Base-by-base conservation (phyloP, 176 grass and related monocot species). In the Pontederia paniculata region DNA sequence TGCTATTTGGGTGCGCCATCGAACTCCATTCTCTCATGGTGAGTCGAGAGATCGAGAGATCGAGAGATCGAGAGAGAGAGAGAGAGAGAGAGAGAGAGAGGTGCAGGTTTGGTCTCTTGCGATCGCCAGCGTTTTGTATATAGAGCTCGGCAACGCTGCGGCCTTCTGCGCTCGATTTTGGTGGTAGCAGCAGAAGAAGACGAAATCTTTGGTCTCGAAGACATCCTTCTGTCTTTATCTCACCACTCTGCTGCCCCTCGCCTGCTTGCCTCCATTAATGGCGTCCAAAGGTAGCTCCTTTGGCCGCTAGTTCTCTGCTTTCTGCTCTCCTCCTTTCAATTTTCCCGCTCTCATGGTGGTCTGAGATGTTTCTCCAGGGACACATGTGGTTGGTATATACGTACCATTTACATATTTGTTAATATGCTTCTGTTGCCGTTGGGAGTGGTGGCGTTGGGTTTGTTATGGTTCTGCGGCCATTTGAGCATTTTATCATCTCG, bases 401-500 rank as follows among this genome's bases (percentile, higher is more conserved):
- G 10, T 31, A 42, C 13, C 23, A 2, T 15, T 42, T 43, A 17
- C 8, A 37, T 42, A n/a, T 25, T 9, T 9, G 3, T 15, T 59
- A 13, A 23, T 43, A 13, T 10, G n/a, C 50, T 18, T 53, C 50
- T 53, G 17, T 53, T 9, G 17, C 17, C 9, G 9, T 12, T 7
- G n/a, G 5, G 50, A 16, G 16, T 19, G 17, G 50, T 16, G 17
- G 16, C 28, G 28, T 55, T 12, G 4, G 5, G n/a, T 25, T 51
- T 50, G 14, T 48, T 63, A 20, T 67, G 9, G 13, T 4, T 48
- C 6, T 4, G 9, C 56, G 14, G 43, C 23, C 66, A 21, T 19
- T 47, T 66, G 43, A n/a, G 19, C 45, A 8, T 63, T 73, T 50
- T 42, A 17, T 62, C 10, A 50, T 18, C 12, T 45, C 55, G 53